phyloP scores from a whole-genome alignment of 73 alveolate species.

The Symbiodinium natans region DNA sequence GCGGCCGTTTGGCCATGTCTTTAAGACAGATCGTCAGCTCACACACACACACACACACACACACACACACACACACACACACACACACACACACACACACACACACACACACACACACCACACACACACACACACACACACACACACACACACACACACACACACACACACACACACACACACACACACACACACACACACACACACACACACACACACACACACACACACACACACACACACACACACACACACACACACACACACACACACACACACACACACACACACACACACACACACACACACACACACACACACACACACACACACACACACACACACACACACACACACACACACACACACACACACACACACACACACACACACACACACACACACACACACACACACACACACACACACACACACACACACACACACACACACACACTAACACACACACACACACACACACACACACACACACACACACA shows the following conservation, averaged over 20 bases:
- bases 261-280: conserved; percentile 83
- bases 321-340: conserved; percentile 83
- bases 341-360: conserved; percentile 83
- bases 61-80: conserved; percentile 67
- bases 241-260: conserved; percentile 83
- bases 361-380: conserved; percentile 83
- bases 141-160: conserved; percentile 48
- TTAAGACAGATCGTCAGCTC: too few species aligned
- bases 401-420: conserved; percentile 83
- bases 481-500: conserved; percentile 68
- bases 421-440: conserved; percentile 83
- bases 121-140: conserved; percentile 80
- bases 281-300: conserved; percentile 83
- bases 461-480: conserved; percentile 53
- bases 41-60: conserved; percentile 71
- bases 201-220: conserved; percentile 83
- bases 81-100: conserved; percentile 83
- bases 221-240: conserved; percentile 83
- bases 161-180: conserved; percentile 72
- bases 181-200: conserved; percentile 83
- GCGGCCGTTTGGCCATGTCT: too few species aligned
- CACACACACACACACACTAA: conserved; percentile 75
- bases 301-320: conserved; percentile 83
- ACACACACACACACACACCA: conserved; percentile 83
- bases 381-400: conserved; percentile 66